Evolutionary conservation across 768 basidiomycete genomes (phyloP).

Genomic region (Trametes gibbosa): DNA sequence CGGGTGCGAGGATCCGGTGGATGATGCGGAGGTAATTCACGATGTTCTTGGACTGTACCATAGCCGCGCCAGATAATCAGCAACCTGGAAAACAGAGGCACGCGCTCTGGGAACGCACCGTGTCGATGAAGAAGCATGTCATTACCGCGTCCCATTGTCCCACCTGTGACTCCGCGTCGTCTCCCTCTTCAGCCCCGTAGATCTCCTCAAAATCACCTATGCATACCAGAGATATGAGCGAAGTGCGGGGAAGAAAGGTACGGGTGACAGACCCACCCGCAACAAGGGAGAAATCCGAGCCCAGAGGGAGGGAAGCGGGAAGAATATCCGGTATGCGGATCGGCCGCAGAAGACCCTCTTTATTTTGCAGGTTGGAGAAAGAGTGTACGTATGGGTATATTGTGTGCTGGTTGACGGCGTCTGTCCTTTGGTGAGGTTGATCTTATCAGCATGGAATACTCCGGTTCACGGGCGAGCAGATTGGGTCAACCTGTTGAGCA

Average conservation of each 20-base stretch:
- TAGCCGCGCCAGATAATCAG: too few species aligned
- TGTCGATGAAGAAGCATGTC: conserved; percentile 98
- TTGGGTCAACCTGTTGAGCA: conserved; percentile 72
- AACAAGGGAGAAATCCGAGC: conserved; percentile 76
- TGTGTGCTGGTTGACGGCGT: conserved; percentile 62
- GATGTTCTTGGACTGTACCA: conserved; percentile 83
- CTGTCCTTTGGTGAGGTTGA: conserved; percentile 43
- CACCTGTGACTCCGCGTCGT: conserved; percentile 58
- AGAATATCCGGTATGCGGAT: conserved; percentile 82
- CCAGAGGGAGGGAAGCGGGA: conserved; percentile 65
- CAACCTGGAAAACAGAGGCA: too few species aligned
- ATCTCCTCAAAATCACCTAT: conserved; percentile 91
- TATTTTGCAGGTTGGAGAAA: conserved; percentile 75
- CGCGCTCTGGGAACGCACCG: conserved; percentile 60
- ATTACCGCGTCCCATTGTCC: conserved; percentile 87
- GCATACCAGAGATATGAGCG: too few species aligned
- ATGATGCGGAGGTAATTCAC: conserved; percentile 89
- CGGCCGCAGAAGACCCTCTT: conserved; percentile 58
- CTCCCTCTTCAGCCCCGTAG: conserved; percentile 52
- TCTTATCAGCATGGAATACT: neutral
- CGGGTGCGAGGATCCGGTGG: conserved; percentile 75
- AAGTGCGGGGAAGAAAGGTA: too few species aligned
- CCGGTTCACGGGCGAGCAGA: too few species aligned
- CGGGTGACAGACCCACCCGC: conserved; percentile 52
- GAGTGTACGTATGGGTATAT: conserved; percentile 92